These are phyloP conservation scores for Hemisphaericaspora xylanilytica DNA, from an alignment of 1,139 yeast species.

Conservation along the genomic window DNA sequence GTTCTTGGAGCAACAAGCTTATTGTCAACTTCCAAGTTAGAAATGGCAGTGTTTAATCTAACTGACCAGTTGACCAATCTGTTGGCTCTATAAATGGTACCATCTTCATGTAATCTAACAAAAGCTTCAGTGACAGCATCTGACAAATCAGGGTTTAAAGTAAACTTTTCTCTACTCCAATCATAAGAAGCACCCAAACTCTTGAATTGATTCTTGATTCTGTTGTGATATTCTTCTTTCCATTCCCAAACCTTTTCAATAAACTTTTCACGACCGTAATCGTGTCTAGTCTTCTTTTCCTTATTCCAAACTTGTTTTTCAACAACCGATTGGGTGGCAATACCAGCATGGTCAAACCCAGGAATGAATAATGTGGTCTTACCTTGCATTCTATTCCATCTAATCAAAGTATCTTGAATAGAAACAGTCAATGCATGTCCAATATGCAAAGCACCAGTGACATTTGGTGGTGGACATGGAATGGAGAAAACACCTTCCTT, in stretches of 20 bases:
- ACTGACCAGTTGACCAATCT: conserved; percentile 97
- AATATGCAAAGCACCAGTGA: conserved; percentile 97
- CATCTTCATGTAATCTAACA: conserved; percentile 88
- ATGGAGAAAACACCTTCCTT: conserved; percentile 84
- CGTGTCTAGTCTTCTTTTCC: conserved; percentile 89
- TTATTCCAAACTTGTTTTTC: conserved; percentile 93
- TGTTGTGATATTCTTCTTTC: conserved; percentile 90
- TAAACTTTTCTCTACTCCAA: conserved; percentile 93
- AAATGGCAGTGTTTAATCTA: conserved; percentile 88
- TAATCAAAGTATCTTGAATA: conserved; percentile 87
- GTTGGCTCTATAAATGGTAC: conserved; percentile 90
- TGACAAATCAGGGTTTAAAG: conserved; percentile 75
- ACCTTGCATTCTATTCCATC: conserved; percentile 97
- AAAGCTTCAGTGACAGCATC: conserved; percentile 89
- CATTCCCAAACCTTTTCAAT: conserved; percentile 93
- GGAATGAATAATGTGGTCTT: conserved; percentile 91
- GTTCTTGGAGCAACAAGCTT: conserved; percentile 85
- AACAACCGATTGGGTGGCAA: conserved; percentile 97
- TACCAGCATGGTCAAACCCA: conserved; percentile 99
- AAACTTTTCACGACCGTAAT: conserved; percentile 89
- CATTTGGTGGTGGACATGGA: conserved; percentile 99
- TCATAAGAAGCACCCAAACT: conserved; percentile 95
- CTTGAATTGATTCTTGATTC: conserved; percentile 81
- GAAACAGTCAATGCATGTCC: conserved; percentile 97
- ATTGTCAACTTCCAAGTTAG: conserved; percentile 94